These are phyloP conservation scores for Dentipellis fragilis DNA, from an alignment of 768 basidiomycete genomes.

Conservation along the genomic window DNA sequence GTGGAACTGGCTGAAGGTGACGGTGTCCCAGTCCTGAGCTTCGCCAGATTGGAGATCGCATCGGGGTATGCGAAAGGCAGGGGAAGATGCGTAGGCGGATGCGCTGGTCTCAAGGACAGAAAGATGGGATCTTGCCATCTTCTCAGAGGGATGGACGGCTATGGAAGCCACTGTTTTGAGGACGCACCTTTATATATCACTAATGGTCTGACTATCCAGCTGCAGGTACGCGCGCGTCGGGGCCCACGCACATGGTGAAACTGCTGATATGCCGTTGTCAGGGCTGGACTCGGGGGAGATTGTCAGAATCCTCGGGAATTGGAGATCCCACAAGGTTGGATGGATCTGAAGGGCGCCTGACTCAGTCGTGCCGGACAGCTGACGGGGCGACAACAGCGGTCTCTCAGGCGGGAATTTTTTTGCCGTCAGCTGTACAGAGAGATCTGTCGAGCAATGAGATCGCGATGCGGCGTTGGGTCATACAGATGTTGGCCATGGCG, in stretches of 20 bases:
- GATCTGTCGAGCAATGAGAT: too few species aligned
- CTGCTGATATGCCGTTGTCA: constrained; percentile 14
- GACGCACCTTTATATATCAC: constrained; percentile 9
- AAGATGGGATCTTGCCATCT: constrained; percentile 37
- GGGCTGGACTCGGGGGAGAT: constrained; percentile 2
- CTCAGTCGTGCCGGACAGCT: neutral
- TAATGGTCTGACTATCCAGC: neutral
- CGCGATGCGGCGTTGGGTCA: too few species aligned
- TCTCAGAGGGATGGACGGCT: constrained; percentile 5
- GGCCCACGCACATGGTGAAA: constrained; percentile 6
- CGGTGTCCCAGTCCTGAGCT: constrained; percentile 44
- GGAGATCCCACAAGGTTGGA: neutral
- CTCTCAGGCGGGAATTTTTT: neutral
- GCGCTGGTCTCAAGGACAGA: constrained; percentile 51
- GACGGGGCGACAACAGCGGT: neutral
- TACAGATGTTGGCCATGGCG: neutral
- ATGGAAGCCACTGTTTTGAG: neutral
- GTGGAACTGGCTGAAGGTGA: constrained; percentile 58
- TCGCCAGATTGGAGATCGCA: constrained; percentile 31
- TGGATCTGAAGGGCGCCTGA: neutral
- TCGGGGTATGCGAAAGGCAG: constrained; percentile 54
- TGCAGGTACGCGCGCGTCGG: constrained; percentile 5
- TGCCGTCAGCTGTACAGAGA: too few species aligned
- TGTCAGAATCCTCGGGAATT: neutral
- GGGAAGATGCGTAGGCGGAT: constrained; percentile 33